Percentiles rank a stretch among this genome's conserved stretches.
These are phyloP conservation scores for Paragyromitra xinjiangensis DNA, from an alignment of 495 filamentous ascomycete species.

Conservation along the genomic window DNA sequence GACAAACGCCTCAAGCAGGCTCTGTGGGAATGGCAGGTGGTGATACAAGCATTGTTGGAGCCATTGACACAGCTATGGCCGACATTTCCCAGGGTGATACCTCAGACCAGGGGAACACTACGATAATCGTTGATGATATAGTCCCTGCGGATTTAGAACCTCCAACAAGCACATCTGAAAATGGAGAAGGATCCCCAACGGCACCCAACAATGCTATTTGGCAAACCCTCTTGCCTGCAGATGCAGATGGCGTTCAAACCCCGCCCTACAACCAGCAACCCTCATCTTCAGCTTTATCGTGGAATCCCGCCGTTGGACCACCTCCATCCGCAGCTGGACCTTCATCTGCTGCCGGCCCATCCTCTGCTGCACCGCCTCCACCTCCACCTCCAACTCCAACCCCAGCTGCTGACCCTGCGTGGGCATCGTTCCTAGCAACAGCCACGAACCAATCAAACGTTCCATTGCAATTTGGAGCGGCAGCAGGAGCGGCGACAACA, in stretches of 20 bases:
- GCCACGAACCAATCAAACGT: not conserved
- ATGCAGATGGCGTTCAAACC: slow-evolving; percentile 33
- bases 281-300: slow-evolving; percentile 10
- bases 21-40: not conserved
- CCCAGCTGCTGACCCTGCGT: not conserved
- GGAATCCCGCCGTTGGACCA: slow-evolving; percentile 2
- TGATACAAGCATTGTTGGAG: not conserved
- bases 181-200: slow-evolving; percentile 29
- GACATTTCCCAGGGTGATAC: not conserved
- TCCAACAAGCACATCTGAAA: slow-evolving; percentile 9
- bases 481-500: not conserved
- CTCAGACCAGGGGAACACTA: slow-evolving; percentile 9
- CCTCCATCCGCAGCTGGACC: not conserved
- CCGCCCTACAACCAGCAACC: slow-evolving; percentile 40
- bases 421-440: not conserved
- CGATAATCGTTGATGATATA: slow-evolving; percentile 13
- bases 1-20: not conserved
- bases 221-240: slow-evolving; percentile 23
- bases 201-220: slow-evolving; percentile 18
- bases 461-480: not conserved
- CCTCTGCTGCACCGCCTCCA: slow-evolving; percentile 7
- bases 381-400: slow-evolving; percentile 13
- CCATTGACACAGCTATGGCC: slow-evolving; percentile 7
- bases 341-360: slow-evolving; percentile 27
- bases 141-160: not conserved